Evolutionary conservation across 2,329 filamentous ascomycete species (phyloP).

Genomic region (Capronia coronata): DNA sequence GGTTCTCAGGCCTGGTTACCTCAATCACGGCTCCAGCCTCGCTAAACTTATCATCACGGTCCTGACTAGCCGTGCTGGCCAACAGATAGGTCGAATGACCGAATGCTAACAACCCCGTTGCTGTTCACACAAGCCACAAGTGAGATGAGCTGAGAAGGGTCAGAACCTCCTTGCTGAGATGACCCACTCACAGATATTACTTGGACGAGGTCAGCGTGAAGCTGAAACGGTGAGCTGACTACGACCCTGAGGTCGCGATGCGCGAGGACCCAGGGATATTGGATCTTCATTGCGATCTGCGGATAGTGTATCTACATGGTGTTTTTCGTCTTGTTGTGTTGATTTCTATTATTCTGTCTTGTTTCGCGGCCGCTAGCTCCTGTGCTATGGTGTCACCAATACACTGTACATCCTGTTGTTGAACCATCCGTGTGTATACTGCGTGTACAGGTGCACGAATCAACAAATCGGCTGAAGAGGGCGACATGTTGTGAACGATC

Average conservation of each 20-base stretch:
- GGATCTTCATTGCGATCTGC: slow-evolving; percentile 4
- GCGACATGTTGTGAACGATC: slow-evolving; percentile 10
- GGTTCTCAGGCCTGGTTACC: background rate
- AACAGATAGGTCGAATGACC: slow-evolving; percentile 14
- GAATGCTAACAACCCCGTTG: slow-evolving; percentile 14
- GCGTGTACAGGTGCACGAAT: background rate
- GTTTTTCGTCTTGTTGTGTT: background rate
- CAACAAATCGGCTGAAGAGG: background rate
- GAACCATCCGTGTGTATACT: background rate
- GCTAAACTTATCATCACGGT: slow-evolving; percentile 14
- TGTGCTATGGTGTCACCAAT: slow-evolving; percentile 3
- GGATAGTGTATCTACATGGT: background rate
- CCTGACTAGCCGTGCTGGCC: slow-evolving; percentile 8
- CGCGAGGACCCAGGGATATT: background rate
- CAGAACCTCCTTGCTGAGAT: slow-evolving; percentile 1
- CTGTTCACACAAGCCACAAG: slow-evolving; percentile 22
- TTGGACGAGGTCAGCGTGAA: slow-evolving; percentile 17
- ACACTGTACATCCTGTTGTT: background rate
- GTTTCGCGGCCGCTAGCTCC: background rate
- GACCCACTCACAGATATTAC: slow-evolving; percentile 15
- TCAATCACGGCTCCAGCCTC: slow-evolving; percentile 19
- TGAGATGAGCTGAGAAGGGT: slow-evolving; percentile 11
- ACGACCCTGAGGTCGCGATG: slow-evolving; percentile 10
- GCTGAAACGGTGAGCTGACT: slow-evolving; percentile 24
- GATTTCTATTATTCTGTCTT: background rate